Conservation (phyloP, 2,329 filamentous ascomycete genomes). For the Alternaria metachromatica region DNA sequence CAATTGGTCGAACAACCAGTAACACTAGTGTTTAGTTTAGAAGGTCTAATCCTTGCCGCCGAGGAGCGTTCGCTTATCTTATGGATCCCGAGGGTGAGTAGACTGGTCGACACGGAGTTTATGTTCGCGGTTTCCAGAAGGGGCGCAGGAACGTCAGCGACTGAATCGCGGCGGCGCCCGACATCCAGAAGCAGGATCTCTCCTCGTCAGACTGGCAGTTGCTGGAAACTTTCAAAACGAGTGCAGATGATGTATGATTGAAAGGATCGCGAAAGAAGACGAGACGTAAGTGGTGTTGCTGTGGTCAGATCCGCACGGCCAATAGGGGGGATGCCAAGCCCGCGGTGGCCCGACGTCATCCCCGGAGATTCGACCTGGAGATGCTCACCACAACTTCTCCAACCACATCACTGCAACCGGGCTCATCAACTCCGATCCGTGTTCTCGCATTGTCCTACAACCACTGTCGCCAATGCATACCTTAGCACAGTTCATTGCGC, state of each 20-base stretch:
- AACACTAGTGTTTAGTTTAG: neutral
- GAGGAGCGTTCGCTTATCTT: neutral
- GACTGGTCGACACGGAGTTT: neutral
- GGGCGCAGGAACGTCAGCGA: neutral
- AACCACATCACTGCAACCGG: neutral
- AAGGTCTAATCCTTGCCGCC: fast-evolving
- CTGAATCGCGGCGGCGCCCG: neutral
- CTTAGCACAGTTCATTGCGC: neutral
- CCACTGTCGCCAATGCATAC: neutral
- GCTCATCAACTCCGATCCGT: neutral
- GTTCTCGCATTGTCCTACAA: neutral
- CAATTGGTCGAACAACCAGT: neutral
- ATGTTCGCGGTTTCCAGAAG: neutral
- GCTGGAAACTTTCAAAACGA: neutral
- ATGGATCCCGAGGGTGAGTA: neutral
- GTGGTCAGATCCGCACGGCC: neutral
- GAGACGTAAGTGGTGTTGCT: neutral
- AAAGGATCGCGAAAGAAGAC: neutral
- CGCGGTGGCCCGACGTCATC: neutral
- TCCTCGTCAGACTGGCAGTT: neutral
- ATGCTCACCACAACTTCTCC: neutral
- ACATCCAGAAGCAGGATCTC: neutral
- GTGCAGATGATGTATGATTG: neutral
- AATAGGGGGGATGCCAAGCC: neutral
- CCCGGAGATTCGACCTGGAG: neutral